phyloP scores from a whole-genome alignment of 768 basidiomycete species.

The Tricholoma saponaceum region DNA sequence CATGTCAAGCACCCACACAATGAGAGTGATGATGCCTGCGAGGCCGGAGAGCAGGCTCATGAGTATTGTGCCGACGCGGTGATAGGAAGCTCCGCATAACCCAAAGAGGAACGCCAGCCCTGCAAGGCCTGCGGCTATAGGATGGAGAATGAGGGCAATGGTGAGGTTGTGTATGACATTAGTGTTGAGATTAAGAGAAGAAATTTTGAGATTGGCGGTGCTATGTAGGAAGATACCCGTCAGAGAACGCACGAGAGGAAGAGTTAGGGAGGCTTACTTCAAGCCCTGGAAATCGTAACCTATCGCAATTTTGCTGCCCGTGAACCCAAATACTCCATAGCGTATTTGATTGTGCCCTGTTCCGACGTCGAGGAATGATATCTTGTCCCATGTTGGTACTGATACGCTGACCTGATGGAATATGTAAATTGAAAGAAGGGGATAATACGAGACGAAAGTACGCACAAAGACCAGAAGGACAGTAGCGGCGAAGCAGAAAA shows the following conservation, averaged over 20 bases:
- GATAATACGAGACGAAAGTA: conserved; percentile 5
- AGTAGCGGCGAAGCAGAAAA: conserved; percentile 69
- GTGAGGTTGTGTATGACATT: conserved; percentile 66
- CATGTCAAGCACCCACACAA: conserved; percentile 78
- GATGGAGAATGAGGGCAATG: conserved; percentile 70
- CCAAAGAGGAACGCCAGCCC: conserved; percentile 67
- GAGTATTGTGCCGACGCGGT: conserved; percentile 69
- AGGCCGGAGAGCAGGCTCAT: conserved; percentile 70
- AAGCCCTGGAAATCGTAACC: conserved; percentile 49
- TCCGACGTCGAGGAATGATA: conserved; percentile 63
- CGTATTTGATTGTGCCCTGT: conserved; percentile 32
- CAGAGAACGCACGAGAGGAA: not conserved
- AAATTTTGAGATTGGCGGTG: conserved; percentile 38
- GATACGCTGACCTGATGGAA: conserved; percentile 59
- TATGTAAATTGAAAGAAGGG: conserved; percentile 1
- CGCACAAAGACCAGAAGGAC: conserved; percentile 67
- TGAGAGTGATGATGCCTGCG: conserved; percentile 60
- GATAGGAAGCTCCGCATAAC: conserved; percentile 58
- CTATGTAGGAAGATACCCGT: not conserved
- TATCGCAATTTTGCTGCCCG: conserved; percentile 47
- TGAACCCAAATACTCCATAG: conserved; percentile 80
- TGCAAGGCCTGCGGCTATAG: conserved; percentile 68
- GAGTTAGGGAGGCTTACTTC: conserved; percentile 2
- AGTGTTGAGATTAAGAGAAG: conserved; percentile 39
- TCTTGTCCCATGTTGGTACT: conserved; percentile 65